Percentiles rank a stretch among this genome's conserved stretches.
phyloP scores from a whole-genome alignment of 345 rosid genomes.

The Lepidium sativum region DNA sequence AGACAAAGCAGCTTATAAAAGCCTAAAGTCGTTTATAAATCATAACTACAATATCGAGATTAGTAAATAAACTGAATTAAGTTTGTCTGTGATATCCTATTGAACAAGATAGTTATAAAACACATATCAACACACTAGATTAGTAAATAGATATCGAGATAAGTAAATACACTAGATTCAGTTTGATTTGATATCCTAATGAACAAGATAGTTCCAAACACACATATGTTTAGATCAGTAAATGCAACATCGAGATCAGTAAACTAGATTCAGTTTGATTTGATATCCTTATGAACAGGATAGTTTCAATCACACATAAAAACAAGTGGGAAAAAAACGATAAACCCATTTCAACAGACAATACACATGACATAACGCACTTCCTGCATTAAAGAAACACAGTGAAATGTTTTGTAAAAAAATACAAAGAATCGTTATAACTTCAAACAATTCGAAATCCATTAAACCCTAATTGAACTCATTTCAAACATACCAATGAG shows the following conservation, averaged over 20 bases:
- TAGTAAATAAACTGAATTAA: slow-evolving; percentile 5
- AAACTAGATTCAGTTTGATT: background rate
- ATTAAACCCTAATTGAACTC: slow-evolving; percentile 2
- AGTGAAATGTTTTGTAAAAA: background rate
- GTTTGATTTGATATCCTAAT: background rate
- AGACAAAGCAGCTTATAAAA: background rate
- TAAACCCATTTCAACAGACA: slow-evolving; percentile 2
- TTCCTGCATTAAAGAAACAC: background rate
- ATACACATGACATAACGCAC: slow-evolving; percentile 3
- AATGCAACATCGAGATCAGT: background rate
- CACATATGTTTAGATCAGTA: too few species aligned
- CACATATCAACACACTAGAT: too few species aligned
- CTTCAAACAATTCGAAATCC: background rate
- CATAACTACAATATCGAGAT: slow-evolving; percentile 5
- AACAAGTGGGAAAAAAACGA: background rate
- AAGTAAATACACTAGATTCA: slow-evolving; percentile 7
- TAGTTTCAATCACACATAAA: background rate
- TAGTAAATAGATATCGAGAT: background rate
- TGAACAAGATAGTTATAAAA: too few species aligned
- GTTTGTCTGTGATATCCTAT: background rate
- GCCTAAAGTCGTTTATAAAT: background rate
- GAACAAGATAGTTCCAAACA: too few species aligned
- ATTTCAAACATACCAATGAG: background rate
- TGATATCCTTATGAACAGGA: background rate
- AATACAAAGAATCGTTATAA: background rate